phyloP scores from a whole-genome alignment of 345 rosid genomes.

The Citrus maxima region DNA sequence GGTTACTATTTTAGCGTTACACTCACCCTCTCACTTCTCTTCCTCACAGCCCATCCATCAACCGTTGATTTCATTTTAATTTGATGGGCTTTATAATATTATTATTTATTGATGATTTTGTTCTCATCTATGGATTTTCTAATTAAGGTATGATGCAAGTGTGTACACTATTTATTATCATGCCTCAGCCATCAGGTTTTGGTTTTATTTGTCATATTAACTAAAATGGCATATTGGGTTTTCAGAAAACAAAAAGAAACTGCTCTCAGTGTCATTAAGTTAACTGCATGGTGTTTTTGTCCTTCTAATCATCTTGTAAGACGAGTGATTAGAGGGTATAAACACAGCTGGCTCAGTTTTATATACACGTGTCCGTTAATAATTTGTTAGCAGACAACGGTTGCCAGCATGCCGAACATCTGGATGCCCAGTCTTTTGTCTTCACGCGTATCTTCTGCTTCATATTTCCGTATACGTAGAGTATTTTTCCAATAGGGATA shows the following conservation, averaged over 20 bases:
- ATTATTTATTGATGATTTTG: background rate
- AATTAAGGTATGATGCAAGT: background rate
- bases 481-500: too few relatives aligned
- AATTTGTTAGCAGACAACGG: background rate
- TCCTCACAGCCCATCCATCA: background rate
- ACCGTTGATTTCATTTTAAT: background rate
- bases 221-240: background rate
- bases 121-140: background rate
- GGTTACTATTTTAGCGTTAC: background rate
- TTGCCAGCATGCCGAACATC: background rate
- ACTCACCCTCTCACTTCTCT: background rate
- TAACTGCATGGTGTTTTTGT: background rate
- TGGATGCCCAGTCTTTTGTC: background rate
- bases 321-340: background rate
- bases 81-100: background rate
- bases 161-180: background rate
- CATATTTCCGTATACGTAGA: background rate
- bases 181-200: background rate
- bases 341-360: background rate
- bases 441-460: background rate
- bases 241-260: background rate
- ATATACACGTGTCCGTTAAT: background rate
- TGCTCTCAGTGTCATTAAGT: background rate
- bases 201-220: background rate
- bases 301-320: background rate